Evolutionary conservation across 2,329 filamentous ascomycete species (phyloP), one percentile per base, ranked within the genome.

Genomic region (Tolypocladium capitatum): DNA sequence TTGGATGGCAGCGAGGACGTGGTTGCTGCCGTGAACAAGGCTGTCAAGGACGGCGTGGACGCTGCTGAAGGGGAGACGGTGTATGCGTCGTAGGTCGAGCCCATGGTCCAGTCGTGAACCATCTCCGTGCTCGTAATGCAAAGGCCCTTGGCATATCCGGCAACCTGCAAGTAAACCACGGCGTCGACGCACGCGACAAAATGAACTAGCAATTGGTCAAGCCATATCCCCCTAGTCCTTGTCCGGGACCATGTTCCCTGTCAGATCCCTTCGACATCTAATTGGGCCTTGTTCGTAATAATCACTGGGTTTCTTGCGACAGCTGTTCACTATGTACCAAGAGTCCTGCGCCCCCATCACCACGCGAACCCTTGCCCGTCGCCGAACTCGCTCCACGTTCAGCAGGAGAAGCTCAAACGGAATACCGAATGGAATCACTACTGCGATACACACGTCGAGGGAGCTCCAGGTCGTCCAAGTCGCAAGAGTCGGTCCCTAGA

Each of bases 1-100:
- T 53, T 77, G 5, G 70, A 76, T 51, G 77, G 78, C 0, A 65
- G 73, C 0, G 73, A 76, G 51, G 68, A 72, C 2, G 58, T 72
- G 1, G 64, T 63, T 8, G 57, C 57, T 3, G 77, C 72, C 0
- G 75, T 80, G 1, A 59, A 68, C 48, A 68, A 69, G 47, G 71
- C 71, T 10, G 61, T 78, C 4, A 65, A 58, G 32, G 71, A 77
- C 5, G 67, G 70, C 1, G 65, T 79, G 2, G 67, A 80, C 58
- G 63, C 66, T 45, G 67, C 71, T 0, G 74, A 79, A 56, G 78
- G 75, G 0, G 78, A 81, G 56, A 60, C 57, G 5, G 57, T 69
- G 10, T 61, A 63, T 47, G 47, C 51, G 7, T 51, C 51, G 10
- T 58, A 55, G 20, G 20, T 27, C 16, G 21, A 35, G 11, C n/a